Base-by-base conservation (phyloP, 1,139 yeast genomes). In the Sugiyamaella neomexicana region DNA sequence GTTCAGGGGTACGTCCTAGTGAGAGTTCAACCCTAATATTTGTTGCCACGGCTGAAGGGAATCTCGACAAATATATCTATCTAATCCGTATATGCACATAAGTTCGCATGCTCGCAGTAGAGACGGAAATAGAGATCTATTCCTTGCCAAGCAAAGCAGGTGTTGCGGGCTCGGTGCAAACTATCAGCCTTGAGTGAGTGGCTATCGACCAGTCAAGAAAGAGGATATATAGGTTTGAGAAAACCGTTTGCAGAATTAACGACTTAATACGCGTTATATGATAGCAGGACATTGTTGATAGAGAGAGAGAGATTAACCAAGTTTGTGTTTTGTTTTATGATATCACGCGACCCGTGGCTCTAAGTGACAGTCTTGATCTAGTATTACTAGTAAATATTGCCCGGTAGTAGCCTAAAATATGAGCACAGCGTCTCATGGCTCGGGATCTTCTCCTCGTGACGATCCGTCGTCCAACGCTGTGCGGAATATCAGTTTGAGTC, bases 391-490 rank as follows among this genome's bases (percentile, higher is more conserved):
- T 6, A 13, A 7, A 4, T 7, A 27, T 42, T 29, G 37, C 46
- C n/a, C 10, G 46, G 31, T 32, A 17, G 17, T n/a, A 44, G 17
- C 17, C 16, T 17, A 27, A 39, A 20, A 47, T 47, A 49, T 49
- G 52, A 49, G 52, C 47, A 42, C 52, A 42, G 47, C 52, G 52
- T 49, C 52, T 41, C 52, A 17, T 37, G 52, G 52, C 42, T 41
- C 46, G 9, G 47, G 47, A 34, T 32, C 52, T 34, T 32, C 52
- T 15, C 13, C 31, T 8, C 46, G 12, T 16, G 42, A 42, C 17
- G 46, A 16, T 25, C 52, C 52, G 36, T 46, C 52, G 36, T 32
- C 51, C 39, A 45, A 47, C 51, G 51, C 51, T 47, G 51, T 47
- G 51, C 51, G 40, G 51, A 47, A 25, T 20, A 20, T 45, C 25